phyloP scores from a whole-genome alignment of 805 yeast species.

The Wickerhamomyces rabaulensis region DNA sequence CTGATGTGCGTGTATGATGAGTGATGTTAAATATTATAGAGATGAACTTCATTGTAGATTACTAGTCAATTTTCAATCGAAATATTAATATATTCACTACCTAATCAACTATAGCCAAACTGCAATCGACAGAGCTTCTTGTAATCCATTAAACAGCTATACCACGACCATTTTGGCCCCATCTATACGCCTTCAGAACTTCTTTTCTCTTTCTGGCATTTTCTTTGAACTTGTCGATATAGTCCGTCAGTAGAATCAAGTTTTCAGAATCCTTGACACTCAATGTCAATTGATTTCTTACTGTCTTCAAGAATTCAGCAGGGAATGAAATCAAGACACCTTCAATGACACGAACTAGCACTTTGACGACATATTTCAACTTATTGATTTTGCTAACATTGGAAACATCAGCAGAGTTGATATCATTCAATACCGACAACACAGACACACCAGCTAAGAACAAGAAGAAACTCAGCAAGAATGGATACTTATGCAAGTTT shows the following conservation, averaged over 20 bases:
- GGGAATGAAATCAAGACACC: conserved; percentile 26
- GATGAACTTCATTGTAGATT: no score
- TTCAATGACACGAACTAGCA: conserved; percentile 19
- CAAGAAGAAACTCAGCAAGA: conserved; percentile 16
- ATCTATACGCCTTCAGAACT: conserved; percentile 29
- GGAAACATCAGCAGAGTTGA: conserved; percentile 11
- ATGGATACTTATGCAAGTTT: conserved; percentile 18
- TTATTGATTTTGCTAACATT: conserved; percentile 17
- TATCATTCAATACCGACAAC: conserved; percentile 16
- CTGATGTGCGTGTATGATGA: no score
- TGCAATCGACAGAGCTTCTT: no score
- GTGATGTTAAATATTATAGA: no score
- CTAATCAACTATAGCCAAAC: no score
- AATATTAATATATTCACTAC: background rate
- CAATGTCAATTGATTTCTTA: conserved; percentile 19
- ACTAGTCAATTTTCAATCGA: no score
- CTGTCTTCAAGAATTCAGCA: conserved; percentile 22
- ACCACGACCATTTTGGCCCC: conserved; percentile 33
- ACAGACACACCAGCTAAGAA: conserved; percentile 19
- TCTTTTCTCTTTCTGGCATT: conserved; percentile 24
- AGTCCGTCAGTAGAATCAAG: conserved; percentile 16
- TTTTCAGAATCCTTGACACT: conserved; percentile 23
- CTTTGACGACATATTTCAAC: conserved; percentile 20
- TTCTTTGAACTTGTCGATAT: conserved; percentile 12
- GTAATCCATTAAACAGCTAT: no score